These are phyloP conservation scores for Achaetomiella virescens DNA, from an alignment of 495 filamentous ascomycete species.

Conservation along the genomic window DNA sequence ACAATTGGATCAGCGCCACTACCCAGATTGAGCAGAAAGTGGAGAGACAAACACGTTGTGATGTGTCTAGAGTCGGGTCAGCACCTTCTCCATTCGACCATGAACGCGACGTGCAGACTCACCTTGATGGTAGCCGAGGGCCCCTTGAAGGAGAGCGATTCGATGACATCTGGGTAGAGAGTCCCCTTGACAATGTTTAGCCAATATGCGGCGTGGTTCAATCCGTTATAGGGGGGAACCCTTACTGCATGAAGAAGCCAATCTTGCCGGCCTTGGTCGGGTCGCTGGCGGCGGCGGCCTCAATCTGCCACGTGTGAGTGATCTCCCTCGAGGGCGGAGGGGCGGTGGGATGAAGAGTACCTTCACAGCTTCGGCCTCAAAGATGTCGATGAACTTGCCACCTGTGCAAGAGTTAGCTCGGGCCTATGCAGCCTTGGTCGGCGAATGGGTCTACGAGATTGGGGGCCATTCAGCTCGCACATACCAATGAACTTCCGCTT, in stretches of 20 bases:
- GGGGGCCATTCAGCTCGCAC: not conserved
- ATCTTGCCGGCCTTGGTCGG: constrained; percentile 36
- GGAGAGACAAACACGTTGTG: constrained; percentile 31
- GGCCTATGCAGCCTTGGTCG: not conserved
- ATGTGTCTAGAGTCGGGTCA: constrained; percentile 9
- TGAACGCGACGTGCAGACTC: not conserved
- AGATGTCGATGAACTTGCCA: constrained; percentile 70
- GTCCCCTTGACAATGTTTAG: constrained; percentile 16
- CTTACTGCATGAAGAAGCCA: constrained; percentile 24
- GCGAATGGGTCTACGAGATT: not conserved
- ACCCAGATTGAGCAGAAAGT: not conserved
- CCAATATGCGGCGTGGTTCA: not conserved
- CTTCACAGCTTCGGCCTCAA: constrained; percentile 70
- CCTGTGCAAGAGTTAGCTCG: constrained; percentile 13
- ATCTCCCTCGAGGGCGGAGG: not conserved
- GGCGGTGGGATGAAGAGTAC: not conserved
- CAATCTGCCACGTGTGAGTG: constrained; percentile 42
- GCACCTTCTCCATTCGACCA: not conserved
- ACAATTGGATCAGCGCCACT: constrained; percentile 21
- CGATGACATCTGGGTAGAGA: constrained; percentile 62
- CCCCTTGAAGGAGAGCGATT: constrained; percentile 75
- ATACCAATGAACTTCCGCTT: constrained; percentile 88
- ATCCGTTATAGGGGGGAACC: not conserved
- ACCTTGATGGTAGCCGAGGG: constrained; percentile 73
- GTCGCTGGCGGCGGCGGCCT: constrained; percentile 56